Evolutionary conservation across 1,284 basidiomycete genomes (phyloP).

Genomic region (Pseudozyma flocculosa): DNA sequence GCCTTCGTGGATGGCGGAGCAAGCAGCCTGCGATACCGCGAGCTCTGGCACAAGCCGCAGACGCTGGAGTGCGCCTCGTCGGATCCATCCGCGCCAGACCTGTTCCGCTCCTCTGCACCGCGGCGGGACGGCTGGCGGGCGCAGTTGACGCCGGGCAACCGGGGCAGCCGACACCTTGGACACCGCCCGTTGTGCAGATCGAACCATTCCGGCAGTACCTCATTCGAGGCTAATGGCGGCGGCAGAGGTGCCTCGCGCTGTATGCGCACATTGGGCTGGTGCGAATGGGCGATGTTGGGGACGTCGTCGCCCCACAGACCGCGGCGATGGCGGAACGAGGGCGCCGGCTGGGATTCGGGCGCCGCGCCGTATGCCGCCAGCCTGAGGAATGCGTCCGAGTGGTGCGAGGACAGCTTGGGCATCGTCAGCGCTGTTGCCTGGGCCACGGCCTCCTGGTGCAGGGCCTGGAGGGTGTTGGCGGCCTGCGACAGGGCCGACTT

Average conservation of each 20-base stretch:
- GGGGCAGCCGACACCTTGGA: constrained; percentile 3
- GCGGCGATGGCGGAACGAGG: constrained; percentile 7
- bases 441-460: constrained; percentile 26
- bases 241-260: not conserved
- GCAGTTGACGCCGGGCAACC: constrained; percentile 12
- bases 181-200: constrained; percentile 7
- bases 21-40: no score
- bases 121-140: no score
- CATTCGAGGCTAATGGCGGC: not conserved
- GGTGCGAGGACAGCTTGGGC: constrained; percentile 15
- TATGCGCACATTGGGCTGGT: not conserved
- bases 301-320: constrained; percentile 19
- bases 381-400: constrained; percentile 17
- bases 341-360: constrained; percentile 6
- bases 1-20: no score
- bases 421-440: constrained; percentile 9
- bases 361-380: constrained; percentile 5
- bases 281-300: constrained; percentile 2
- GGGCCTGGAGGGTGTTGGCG: constrained; percentile 15
- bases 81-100: no score
- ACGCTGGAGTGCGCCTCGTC: no score
- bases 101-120: no score
- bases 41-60: not conserved
- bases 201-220: constrained; percentile 19
- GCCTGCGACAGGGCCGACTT: not conserved